Base-by-base conservation (phyloP, 768 basidiomycete species). In the Lactifluus hygrophoroides region DNA sequence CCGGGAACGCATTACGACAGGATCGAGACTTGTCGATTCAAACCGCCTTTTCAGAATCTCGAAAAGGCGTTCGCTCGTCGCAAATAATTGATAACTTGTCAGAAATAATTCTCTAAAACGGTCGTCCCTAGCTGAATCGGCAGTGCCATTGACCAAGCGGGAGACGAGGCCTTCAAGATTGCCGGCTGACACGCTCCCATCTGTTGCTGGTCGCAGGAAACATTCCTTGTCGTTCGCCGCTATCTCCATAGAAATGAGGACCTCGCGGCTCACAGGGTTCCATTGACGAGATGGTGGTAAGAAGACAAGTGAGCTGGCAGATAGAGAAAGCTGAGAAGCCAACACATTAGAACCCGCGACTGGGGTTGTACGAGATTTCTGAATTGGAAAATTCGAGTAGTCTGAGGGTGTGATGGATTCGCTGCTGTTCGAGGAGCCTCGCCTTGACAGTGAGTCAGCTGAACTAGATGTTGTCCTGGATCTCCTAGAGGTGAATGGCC, bases 131-230 rank as follows among this genome's bases (percentile, higher is more conserved):
- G 35, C 11, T 17, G 42, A 19, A 37, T 45, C 44, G 21, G 37
- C 35, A 4, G 44, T 38, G 9, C 21, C 49, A 16, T 3, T 8
- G 23, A 60, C 51, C 30, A 21, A 27, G 5, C 49, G 43, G 28
- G 27, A 34, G n/a, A 60, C 19, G 43, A 60, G 30, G 28, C 59
- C 59, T 51, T 60, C 59, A 2, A 60, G 59, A 25, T 51, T 60
- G 11, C 49, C 59, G 11, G 49, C 17, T 6, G 37, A 60, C 30
- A 60, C 59, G 8, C 49, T 21, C 28, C 59, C 59, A 25, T 60
- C 59, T 17, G 0, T 25, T 23, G 54, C 48, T 21, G 2, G 48
- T 13, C 35, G 48, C 14, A 60, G 48, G 11, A 51, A 27, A 28
- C 35, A 13, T 16, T 60, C 49, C 21, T 48, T 6, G 38, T 60